Percentiles rank a stretch among this genome's conserved stretches.
These are phyloP conservation scores for Achaetomium macrosporum DNA, from an alignment of 2,329 filamentous ascomycete species.

Conservation along the genomic window DNA sequence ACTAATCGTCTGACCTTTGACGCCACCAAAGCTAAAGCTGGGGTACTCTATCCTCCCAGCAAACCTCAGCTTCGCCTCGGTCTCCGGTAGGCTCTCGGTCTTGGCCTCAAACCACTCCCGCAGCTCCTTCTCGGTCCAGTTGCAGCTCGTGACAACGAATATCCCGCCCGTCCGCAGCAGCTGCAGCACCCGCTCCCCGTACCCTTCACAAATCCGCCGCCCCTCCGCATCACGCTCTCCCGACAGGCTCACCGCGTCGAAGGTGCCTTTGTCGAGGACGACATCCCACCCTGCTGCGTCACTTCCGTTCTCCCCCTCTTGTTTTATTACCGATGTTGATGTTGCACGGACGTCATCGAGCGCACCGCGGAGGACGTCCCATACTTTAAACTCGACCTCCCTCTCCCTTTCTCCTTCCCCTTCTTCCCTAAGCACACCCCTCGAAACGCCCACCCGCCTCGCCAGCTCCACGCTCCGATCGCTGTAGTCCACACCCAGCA, in stretches of 20 bases:
- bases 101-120: slow-evolving; percentile 65
- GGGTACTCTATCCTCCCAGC: slow-evolving; percentile 71
- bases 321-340: not conserved
- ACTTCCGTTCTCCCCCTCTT: not conserved
- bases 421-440: slow-evolving; percentile 46
- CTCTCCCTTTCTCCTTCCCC: slow-evolving; percentile 22
- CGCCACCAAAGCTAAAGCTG: slow-evolving; percentile 82
- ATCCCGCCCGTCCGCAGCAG: slow-evolving; percentile 67
- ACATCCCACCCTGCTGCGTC: slow-evolving; percentile 66
- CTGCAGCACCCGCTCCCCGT: slow-evolving; percentile 60
- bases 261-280: slow-evolving; percentile 96
- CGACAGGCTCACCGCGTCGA: slow-evolving; percentile 84
- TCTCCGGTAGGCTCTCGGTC: slow-evolving; percentile 20
- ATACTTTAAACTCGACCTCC: slow-evolving; percentile 44
- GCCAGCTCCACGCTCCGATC: slow-evolving; percentile 69
- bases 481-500: slow-evolving; percentile 89
- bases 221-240: slow-evolving; percentile 47
- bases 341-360: slow-evolving; percentile 30
- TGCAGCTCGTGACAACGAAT: slow-evolving; percentile 88
- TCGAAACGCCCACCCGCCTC: slow-evolving; percentile 47
- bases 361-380: slow-evolving; percentile 55
- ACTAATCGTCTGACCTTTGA: slow-evolving; percentile 81
- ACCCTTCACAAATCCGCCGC: slow-evolving; percentile 65
- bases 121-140: slow-evolving; percentile 93
- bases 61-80: slow-evolving; percentile 45